These are phyloP conservation scores for Gynochthodes officinalis DNA, from an alignment of 257 asterid genomes.

Conservation along the genomic window DNA sequence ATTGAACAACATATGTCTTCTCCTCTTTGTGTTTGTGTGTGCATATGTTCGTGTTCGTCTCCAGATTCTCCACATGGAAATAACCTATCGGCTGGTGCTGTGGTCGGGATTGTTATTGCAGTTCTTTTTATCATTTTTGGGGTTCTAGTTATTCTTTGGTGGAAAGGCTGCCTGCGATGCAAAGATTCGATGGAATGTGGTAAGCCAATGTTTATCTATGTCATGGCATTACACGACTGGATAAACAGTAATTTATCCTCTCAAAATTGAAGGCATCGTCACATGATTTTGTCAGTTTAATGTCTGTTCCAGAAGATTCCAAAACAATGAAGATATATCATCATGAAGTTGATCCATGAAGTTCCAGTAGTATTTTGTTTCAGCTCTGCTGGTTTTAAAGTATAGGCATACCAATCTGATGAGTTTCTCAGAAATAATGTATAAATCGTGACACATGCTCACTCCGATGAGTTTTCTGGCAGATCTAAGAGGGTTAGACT, in stretches of 20 bases:
- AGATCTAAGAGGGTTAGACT: slow-evolving; percentile 32
- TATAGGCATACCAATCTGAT: neutral
- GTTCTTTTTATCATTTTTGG: slow-evolving; percentile 28
- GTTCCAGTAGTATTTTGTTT: neutral
- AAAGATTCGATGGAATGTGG: slow-evolving; percentile 38
- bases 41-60: neutral
- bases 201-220: slow-evolving; percentile 2
- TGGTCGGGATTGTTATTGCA: slow-evolving; percentile 50
- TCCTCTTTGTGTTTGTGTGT: neutral
- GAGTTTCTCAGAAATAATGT: neutral
- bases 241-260: neutral
- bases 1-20: neutral
- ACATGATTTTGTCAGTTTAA: neutral
- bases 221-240: neutral
- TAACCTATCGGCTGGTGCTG: slow-evolving; percentile 41
- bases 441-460: neutral
- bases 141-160: slow-evolving; percentile 50
- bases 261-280: neutral
- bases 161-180: slow-evolving; percentile 43
- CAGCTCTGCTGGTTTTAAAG: neutral
- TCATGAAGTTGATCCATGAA: neutral
- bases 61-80: slow-evolving; percentile 44
- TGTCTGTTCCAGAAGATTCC: neutral
- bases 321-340: neutral
- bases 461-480: neutral